Conservation (phyloP, 768 basidiomycete genomes). For the Boletellus ananiceps region DNA sequence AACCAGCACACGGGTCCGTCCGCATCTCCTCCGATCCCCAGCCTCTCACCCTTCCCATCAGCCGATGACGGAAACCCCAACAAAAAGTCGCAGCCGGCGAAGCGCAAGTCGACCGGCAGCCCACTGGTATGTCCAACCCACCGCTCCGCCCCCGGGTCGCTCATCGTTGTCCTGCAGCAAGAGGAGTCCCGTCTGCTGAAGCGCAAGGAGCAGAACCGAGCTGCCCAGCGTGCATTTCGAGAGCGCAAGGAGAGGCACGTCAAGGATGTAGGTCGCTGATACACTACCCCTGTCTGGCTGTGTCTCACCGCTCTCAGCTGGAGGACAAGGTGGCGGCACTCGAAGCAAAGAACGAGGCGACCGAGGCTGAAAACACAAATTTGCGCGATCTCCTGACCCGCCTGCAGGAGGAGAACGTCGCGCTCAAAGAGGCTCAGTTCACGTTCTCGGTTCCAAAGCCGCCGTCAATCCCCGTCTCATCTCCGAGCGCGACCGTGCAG, state of each 20-base stretch:
- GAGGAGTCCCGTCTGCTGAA: slow-evolving; percentile 77
- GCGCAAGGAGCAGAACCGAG: slow-evolving; percentile 95
- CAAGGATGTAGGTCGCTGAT: slow-evolving; percentile 68
- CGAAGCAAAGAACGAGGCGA: slow-evolving; percentile 73
- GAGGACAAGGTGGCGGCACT: slow-evolving; percentile 89
- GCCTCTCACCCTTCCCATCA: slow-evolving; percentile 2
- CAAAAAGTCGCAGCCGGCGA: slow-evolving; percentile 24
- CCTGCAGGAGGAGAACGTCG: slow-evolving; percentile 82
- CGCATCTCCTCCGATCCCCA: background rate
- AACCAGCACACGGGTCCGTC: slow-evolving; percentile 56
- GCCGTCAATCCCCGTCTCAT: slow-evolving; percentile 20
- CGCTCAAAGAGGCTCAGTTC: slow-evolving; percentile 76
- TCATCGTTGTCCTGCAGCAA: slow-evolving; percentile 27
- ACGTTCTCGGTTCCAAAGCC: slow-evolving; percentile 72
- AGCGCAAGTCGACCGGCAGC: slow-evolving; percentile 41
- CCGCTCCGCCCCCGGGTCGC: background rate
- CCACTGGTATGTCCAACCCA: slow-evolving; percentile 27
- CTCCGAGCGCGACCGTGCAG: slow-evolving; percentile 20
- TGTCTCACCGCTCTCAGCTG: slow-evolving; percentile 44
- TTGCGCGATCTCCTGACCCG: slow-evolving; percentile 79
- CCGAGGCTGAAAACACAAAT: slow-evolving; percentile 80
- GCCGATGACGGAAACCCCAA: slow-evolving; percentile 22
- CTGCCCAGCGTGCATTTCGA: slow-evolving; percentile 94
- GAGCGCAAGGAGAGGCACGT: slow-evolving; percentile 98
- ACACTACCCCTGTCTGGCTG: slow-evolving; percentile 5